A percentile compares a stretch with the other conserved stretches of the same genome.
Evolutionary conservation across 2,329 filamentous ascomycete genomes (phyloP).

Genomic region (Colletotrichum trifolii): DNA sequence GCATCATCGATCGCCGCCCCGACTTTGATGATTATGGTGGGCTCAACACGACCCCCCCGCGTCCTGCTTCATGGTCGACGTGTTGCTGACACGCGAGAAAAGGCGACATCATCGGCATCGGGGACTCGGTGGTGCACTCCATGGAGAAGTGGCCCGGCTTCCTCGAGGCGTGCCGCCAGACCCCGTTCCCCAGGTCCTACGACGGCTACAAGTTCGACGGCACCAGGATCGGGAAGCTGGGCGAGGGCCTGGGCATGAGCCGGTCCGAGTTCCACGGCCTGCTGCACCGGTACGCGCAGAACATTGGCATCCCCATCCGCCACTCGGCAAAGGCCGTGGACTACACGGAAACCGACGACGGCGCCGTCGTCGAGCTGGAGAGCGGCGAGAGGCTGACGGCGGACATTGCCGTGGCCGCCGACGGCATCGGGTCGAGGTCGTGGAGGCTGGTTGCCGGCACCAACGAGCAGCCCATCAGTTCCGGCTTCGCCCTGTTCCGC

Average conservation of each 20-base stretch:
- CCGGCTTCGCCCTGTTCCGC: conserved; percentile 3
- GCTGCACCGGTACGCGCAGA: conserved; percentile 8
- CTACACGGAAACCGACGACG: conserved; percentile 12
- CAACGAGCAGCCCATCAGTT: conserved; percentile 6
- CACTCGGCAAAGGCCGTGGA: background rate
- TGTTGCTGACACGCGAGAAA: accelerated
- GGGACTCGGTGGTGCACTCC: background rate
- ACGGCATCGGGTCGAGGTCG: conserved; percentile 14
- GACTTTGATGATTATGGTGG: conserved; percentile 18
- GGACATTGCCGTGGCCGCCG: conserved; percentile 18
- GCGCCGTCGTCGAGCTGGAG: conserved; percentile 1
- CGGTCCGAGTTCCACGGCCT: conserved; percentile 9
- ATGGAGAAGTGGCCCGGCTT: conserved; percentile 16
- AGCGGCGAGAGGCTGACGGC: conserved; percentile 1
- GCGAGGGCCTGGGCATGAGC: conserved; percentile 6
- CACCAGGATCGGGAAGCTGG: background rate
- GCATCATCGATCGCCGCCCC: conserved; percentile 19
- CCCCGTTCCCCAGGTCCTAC: background rate
- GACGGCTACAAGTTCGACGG: conserved; percentile 7
- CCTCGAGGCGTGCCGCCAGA: conserved; percentile 4
- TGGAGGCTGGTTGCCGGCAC: background rate
- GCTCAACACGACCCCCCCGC: background rate
- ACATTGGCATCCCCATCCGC: conserved; percentile 2
- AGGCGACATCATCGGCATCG: conserved; percentile 15
- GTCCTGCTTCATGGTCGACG: background rate